Evolutionary conservation across 371 early-diverging fungal species (phyloP), one percentile per base, ranked within the genome.

Genomic region (Apophysomyces ossiformis): DNA sequence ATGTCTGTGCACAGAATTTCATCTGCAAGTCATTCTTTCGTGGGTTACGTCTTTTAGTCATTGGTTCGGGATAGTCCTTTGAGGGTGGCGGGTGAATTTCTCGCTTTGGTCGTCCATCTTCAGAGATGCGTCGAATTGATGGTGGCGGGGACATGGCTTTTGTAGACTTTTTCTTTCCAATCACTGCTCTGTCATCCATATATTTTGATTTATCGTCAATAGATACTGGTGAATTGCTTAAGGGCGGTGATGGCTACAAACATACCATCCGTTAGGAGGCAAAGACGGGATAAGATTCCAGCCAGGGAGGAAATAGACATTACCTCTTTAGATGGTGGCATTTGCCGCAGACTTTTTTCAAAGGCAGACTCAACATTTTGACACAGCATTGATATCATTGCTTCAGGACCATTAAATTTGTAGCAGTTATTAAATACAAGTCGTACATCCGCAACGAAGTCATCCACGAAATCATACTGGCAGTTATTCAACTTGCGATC

Each of bases 381-480:
- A n/a, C 91, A 94, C 74, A 89, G 82, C 63, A 77, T 75, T 12
- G 94, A 89, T 3, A 95, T 86, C 37, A 84, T 81, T n/a, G 90
- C 81, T 56, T 87, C 92, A 63, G 71, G 81, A 18, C 92, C 95
- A 66, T 98, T 98, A 77, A 93, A 98, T 12, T 84, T 75, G 69
- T 86, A 90, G 78, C 97, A 98, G 75, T 98, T 98, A 41, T 81
- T 72, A 69, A 95, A 87, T 59, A 94, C 91, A 37, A 90, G 69
- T 15, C 88, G 78, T 39, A 93, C 78, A 69, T 95, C 95, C 50
- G 74, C 84, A 46, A 88, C 82, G 66, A 95, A 92, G 46, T 91
- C 90, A 35, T 84, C 79, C 0, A 85, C 82, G 36, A 60, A 75
- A 13, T 73, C 74, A 68, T 95, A 95, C 54, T 88, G 81, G 21